Evolutionary conservation across 306 rosid genomes (phyloP).

Genomic region (Medicago lupulina): DNA sequence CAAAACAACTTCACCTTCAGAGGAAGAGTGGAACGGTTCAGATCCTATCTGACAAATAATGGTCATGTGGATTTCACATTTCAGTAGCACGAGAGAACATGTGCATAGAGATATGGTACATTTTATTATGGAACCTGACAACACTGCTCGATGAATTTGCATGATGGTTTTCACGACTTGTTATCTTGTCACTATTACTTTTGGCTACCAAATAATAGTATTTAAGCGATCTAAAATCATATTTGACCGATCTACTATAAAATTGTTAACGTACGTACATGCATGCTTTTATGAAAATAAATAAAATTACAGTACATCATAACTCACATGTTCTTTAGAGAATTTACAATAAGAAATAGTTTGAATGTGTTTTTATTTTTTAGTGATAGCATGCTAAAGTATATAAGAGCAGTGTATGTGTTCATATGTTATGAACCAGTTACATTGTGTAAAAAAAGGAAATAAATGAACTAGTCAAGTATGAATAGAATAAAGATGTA

Average conservation of each 20-base stretch:
- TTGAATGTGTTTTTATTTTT: no score
- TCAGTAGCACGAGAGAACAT: not conserved
- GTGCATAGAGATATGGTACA: not conserved
- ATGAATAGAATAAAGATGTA: no score
- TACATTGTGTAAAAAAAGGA: no score
- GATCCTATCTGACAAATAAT: conserved; percentile 33
- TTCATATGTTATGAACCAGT: not conserved
- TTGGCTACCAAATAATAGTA: no score
- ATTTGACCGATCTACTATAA: not conserved
- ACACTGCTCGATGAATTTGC: not conserved
- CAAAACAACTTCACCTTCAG: conserved; percentile 34
- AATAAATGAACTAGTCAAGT: no score
- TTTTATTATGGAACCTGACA: not conserved
- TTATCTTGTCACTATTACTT: no score
- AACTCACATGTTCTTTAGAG: not conserved
- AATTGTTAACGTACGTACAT: no score
- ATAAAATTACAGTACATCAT: no score
- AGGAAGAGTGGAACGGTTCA: conserved; percentile 21
- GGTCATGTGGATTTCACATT: no score
- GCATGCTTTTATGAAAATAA: no score
- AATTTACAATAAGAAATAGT: not conserved
- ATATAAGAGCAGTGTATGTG: not conserved
- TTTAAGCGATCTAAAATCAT: not conserved
- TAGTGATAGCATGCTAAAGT: not conserved
- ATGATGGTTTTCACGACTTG: not conserved